Conservation (phyloP, 2,329 filamentous ascomycete genomes). For the Cladophialophora yegresii region DNA sequence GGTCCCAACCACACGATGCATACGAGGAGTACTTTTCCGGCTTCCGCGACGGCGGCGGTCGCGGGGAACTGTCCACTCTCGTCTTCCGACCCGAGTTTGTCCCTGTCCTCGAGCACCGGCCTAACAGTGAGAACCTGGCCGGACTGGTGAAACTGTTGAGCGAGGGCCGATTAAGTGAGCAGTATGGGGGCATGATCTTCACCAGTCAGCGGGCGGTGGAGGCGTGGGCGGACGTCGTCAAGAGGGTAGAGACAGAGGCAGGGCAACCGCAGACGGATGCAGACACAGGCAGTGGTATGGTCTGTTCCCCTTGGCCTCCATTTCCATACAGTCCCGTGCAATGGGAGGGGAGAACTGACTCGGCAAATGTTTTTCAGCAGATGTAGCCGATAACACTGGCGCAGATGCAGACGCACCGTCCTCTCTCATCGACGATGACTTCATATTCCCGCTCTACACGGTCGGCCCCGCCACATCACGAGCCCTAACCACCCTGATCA, state of each 20-base stretch:
- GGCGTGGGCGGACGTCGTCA: slow-evolving; percentile 45
- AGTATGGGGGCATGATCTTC: slow-evolving; percentile 53
- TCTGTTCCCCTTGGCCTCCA: slow-evolving; percentile 4
- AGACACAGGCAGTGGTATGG: slow-evolving; percentile 37
- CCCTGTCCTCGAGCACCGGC: slow-evolving; percentile 51
- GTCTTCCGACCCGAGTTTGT: slow-evolving; percentile 42
- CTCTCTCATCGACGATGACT: slow-evolving; percentile 16
- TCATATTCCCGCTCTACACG: slow-evolving; percentile 47
- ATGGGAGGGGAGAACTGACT: background rate
- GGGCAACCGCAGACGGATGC: background rate
- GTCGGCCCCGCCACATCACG: slow-evolving; percentile 59
- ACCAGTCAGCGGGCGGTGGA: slow-evolving; percentile 54
- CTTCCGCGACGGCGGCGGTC: background rate
- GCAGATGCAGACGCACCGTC: slow-evolving; percentile 1
- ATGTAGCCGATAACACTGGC: background rate
- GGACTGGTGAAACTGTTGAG: slow-evolving; percentile 43
- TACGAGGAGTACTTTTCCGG: slow-evolving; percentile 50
- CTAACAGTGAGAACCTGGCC: slow-evolving; percentile 43
- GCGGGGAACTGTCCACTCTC: background rate
- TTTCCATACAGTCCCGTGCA: background rate
- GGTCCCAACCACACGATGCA: slow-evolving; percentile 48
- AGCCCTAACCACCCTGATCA: slow-evolving; percentile 61
- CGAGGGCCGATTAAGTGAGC: slow-evolving; percentile 38
- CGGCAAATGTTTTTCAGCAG: background rate
- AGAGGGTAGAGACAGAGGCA: slow-evolving; percentile 29